Evolutionary conservation across 2,329 filamentous ascomycete genomes (phyloP).

Genomic region (Karstenula rhodostoma): DNA sequence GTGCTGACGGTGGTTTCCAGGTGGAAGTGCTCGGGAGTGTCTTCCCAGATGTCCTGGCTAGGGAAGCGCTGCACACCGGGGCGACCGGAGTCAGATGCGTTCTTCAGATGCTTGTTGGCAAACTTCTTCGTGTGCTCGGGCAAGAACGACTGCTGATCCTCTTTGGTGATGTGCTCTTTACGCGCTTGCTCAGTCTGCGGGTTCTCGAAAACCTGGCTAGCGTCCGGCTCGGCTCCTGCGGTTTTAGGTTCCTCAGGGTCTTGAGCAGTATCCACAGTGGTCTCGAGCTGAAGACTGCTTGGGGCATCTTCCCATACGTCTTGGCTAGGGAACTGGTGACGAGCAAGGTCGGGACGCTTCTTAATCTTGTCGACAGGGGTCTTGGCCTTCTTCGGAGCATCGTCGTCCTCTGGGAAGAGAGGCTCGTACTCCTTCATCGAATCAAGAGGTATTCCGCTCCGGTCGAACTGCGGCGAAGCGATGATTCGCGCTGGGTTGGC

Average conservation of each 20-base stretch:
- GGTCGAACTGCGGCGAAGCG: conserved; percentile 56
- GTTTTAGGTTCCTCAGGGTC: conserved; percentile 57
- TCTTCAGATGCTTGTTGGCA: conserved; percentile 67
- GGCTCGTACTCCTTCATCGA: conserved; percentile 96
- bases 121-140: conserved; percentile 61
- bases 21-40: conserved; percentile 82
- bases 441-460: conserved; percentile 74
- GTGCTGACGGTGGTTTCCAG: conserved; percentile 75
- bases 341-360: conserved; percentile 60
- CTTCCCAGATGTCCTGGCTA: conserved; percentile 94
- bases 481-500: conserved; percentile 54
- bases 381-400: conserved; percentile 62
- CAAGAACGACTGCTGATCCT: conserved; percentile 54
- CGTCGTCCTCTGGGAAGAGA: conserved; percentile 80
- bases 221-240: conserved; percentile 46
- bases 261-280: conserved; percentile 86
- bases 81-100: conserved; percentile 54
- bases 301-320: conserved; percentile 98
- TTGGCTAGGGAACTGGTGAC: conserved; percentile 84
- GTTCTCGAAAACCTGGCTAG: conserved; percentile 52
- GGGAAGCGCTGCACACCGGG: conserved; percentile 77
- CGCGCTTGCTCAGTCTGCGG: conserved; percentile 61
- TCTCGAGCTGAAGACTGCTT: conserved; percentile 76
- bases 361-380: conserved; percentile 66
- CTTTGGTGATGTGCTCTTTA: conserved; percentile 52